These are phyloP conservation scores for Starmera stellimalicola DNA, from an alignment of 1,139 yeast species.

Conservation along the genomic window DNA sequence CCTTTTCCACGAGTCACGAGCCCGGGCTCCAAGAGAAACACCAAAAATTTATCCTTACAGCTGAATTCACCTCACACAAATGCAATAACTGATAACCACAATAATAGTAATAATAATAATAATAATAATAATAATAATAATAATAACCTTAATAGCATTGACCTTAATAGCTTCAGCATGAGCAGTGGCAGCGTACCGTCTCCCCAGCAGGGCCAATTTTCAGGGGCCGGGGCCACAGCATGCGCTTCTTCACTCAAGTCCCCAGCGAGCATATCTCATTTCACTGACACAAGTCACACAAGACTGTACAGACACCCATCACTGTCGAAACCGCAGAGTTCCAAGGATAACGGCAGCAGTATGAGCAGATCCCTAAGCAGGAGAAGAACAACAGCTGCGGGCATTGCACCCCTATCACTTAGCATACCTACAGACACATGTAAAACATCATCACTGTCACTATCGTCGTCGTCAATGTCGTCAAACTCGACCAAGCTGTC, in stretches of 20 bases:
- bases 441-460: conserved; percentile 1
- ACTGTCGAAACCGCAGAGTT: conserved; percentile 4
- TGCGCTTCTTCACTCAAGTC: not conserved
- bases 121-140: too few relatives aligned
- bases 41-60: conserved; percentile 3
- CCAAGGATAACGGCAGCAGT: not conserved
- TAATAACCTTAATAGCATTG: too few relatives aligned
- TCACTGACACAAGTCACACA: conserved; percentile 1
- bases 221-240: not conserved
- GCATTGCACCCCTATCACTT: too few relatives aligned
- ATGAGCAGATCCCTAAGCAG: conserved; percentile 1
- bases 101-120: too few relatives aligned
- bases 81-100: not conserved
- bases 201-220: too few relatives aligned
- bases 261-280: not conserved
- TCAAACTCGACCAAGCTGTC: conserved; percentile 12
- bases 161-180: too few relatives aligned
- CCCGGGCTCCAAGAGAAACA: conserved; percentile 5
- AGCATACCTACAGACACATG: conserved; percentile 16
- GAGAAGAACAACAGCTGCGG: conserved; percentile 15
- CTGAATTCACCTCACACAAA: conserved; percentile 1
- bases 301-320: conserved; percentile 19
- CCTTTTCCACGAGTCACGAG: too few relatives aligned
- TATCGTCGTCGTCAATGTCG: conserved; percentile 7
- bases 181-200: not conserved